These are phyloP conservation scores for Globisporangium ultimum DNA, from an alignment of 352 stramenopile genomes.

Conservation along the genomic window DNA sequence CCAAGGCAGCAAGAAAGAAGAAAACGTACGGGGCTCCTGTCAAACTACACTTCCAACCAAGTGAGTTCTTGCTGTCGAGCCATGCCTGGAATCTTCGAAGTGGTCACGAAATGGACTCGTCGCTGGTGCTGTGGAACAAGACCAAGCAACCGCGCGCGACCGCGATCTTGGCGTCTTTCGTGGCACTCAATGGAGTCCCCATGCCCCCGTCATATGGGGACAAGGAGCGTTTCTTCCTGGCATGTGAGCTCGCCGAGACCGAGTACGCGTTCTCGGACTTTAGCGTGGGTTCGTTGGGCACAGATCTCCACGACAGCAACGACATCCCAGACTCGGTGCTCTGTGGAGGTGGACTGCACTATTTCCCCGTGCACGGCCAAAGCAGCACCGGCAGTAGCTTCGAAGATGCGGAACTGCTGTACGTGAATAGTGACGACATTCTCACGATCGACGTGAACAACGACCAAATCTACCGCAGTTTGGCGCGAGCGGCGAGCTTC, in stretches of 20 bases:
- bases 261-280: conserved; percentile 69
- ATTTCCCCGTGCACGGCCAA: conserved; percentile 30
- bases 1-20: conserved; percentile 12
- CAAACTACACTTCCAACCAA: conserved; percentile 40
- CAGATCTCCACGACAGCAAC: conserved; percentile 28
- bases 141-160: conserved; percentile 56
- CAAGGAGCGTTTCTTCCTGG: conserved; percentile 77
- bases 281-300: conserved; percentile 50
- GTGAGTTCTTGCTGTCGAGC: conserved; percentile 46
- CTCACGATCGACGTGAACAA: conserved; percentile 38
- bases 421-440: conserved; percentile 72
- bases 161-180: conserved; percentile 55
- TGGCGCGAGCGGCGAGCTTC: conserved; percentile 41
- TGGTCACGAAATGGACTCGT: conserved; percentile 75
- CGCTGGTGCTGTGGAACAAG: conserved; percentile 73
- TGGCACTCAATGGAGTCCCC: conserved; percentile 30
- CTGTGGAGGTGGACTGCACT: conserved; percentile 59
- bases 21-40: conserved; percentile 6
- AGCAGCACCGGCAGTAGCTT: not conserved
- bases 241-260: conserved; percentile 63
- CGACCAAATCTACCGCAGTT: conserved; percentile 45
- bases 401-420: conserved; percentile 28
- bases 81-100: conserved; percentile 64
- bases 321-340: conserved; percentile 33
- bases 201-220: conserved; percentile 57